Percentiles rank a stretch among this genome's conserved stretches.
Evolutionary conservation across 495 filamentous ascomycete species (phyloP).

Genomic region (Tuber indicum): DNA sequence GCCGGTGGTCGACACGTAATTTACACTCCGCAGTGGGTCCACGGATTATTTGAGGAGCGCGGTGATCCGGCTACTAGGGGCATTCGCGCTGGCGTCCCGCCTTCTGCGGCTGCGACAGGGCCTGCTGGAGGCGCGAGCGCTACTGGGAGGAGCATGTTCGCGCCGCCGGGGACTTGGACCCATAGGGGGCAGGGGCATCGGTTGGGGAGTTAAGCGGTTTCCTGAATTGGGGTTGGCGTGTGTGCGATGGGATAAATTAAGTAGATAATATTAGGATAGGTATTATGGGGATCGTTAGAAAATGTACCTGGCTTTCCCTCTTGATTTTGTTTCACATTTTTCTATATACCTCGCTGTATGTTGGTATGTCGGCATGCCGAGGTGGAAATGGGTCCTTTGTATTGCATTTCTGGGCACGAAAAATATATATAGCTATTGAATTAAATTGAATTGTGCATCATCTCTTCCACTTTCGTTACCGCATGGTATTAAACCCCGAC

Average conservation of each 20-base stretch:
- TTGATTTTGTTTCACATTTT: background rate
- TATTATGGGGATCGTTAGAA: background rate
- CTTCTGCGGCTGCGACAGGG: conserved; percentile 26
- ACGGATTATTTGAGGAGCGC: conserved; percentile 28
- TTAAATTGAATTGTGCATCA: background rate
- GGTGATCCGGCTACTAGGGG: conserved; percentile 20
- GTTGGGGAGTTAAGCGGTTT: conserved; percentile 30
- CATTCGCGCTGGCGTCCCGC: conserved; percentile 14
- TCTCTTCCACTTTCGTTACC: background rate
- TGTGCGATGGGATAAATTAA: background rate
- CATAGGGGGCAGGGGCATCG: conserved; percentile 38
- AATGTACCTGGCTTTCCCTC: background rate
- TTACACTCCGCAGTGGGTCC: conserved; percentile 30
- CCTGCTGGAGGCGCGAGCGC: conserved; percentile 19
- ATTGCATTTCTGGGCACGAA: background rate
- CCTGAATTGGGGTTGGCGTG: background rate
- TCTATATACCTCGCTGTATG: background rate
- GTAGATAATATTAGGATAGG: background rate
- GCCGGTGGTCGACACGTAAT: conserved; percentile 34
- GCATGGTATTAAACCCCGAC: background rate
- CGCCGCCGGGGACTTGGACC: conserved; percentile 27
- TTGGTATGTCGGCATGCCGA: background rate
- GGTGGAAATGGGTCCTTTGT: background rate
- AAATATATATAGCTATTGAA: background rate
- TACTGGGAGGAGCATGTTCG: conserved; percentile 33